Conservation (phyloP, 192 early-diverging fungal genomes). For the Cetraspora pellucida region DNA sequence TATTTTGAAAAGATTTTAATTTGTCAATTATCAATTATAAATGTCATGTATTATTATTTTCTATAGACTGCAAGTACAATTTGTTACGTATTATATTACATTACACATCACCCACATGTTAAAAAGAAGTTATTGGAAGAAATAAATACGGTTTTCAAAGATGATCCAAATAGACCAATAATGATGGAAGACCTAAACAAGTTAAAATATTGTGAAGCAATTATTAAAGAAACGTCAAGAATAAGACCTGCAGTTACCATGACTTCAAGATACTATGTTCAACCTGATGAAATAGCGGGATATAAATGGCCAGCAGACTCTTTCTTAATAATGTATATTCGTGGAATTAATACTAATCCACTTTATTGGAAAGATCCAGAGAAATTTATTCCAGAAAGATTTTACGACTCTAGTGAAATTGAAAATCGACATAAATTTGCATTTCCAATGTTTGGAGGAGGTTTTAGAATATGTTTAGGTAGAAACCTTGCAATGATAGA, state of each 20-base stretch:
- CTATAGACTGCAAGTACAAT: not conserved
- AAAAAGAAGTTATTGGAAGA: conserved; percentile 9
- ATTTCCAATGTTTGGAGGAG: conserved; percentile 8
- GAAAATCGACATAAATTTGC: not conserved
- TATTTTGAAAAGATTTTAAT: not conserved
- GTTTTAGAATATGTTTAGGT: not conserved
- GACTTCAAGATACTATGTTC: not conserved
- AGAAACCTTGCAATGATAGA: conserved; percentile 9
- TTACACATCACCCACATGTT: conserved; percentile 5
- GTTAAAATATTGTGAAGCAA: not conserved
- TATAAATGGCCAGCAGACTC: conserved; percentile 1
- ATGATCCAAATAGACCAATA: not conserved
- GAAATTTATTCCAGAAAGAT: conserved; percentile 4
- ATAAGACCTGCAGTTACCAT: not conserved
- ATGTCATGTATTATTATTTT: not conserved
- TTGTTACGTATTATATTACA: conserved; percentile 9
- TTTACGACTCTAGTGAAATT: not conserved
- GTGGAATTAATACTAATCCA: not conserved
- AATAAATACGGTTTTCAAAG: not conserved
- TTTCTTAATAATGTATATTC: not conserved
- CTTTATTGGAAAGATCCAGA: not conserved
- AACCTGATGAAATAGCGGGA: conserved; percentile 15
- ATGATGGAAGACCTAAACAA: not conserved
- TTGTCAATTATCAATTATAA: not conserved
- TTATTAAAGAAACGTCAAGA: conserved; percentile 4